These are phyloP conservation scores for Aspergillus saccharolyticus DNA, from an alignment of 495 filamentous ascomycete species.

Conservation along the genomic window DNA sequence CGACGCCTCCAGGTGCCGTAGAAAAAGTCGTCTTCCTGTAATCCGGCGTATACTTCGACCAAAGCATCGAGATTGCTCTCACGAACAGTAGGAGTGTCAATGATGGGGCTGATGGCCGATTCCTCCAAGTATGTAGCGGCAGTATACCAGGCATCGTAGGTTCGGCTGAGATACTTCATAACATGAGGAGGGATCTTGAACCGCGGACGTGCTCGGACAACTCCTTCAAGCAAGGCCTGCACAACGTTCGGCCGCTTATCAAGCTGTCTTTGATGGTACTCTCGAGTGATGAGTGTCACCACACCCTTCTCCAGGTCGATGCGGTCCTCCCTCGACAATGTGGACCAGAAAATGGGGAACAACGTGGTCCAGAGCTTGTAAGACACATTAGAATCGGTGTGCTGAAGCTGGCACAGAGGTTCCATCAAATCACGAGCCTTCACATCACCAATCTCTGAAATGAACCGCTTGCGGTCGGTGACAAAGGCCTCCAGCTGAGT, in stretches of 20 bases:
- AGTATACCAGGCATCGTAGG: slow-evolving; percentile 94
- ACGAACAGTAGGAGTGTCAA: slow-evolving; percentile 74
- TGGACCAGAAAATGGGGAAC: slow-evolving; percentile 92
- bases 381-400: slow-evolving; percentile 72
- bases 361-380: slow-evolving; percentile 85
- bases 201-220: slow-evolving; percentile 71
- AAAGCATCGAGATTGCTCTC: slow-evolving; percentile 95
- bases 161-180: slow-evolving; percentile 85
- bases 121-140: slow-evolving; percentile 81
- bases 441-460: slow-evolving; percentile 74
- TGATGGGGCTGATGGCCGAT: slow-evolving; percentile 70
- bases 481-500: slow-evolving; percentile 78
- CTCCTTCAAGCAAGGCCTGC: slow-evolving; percentile 80
- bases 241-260: slow-evolving; percentile 94
- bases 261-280: slow-evolving; percentile 89
- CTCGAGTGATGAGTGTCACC: slow-evolving; percentile 80
- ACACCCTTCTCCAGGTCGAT: slow-evolving; percentile 87
- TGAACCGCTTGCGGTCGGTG: slow-evolving; percentile 71
- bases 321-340: slow-evolving; percentile 78
- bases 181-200: slow-evolving; percentile 94
- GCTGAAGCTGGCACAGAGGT: slow-evolving; percentile 90
- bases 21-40: slow-evolving; percentile 95
- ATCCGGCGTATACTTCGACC: slow-evolving; percentile 78
- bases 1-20: slow-evolving; percentile 96
- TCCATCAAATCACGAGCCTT: slow-evolving; percentile 82